Percentiles rank a stretch among this genome's conserved stretches.
phyloP scores from a whole-genome alignment of 768 basidiomycete genomes.

The Sarcomyxa edulis region DNA sequence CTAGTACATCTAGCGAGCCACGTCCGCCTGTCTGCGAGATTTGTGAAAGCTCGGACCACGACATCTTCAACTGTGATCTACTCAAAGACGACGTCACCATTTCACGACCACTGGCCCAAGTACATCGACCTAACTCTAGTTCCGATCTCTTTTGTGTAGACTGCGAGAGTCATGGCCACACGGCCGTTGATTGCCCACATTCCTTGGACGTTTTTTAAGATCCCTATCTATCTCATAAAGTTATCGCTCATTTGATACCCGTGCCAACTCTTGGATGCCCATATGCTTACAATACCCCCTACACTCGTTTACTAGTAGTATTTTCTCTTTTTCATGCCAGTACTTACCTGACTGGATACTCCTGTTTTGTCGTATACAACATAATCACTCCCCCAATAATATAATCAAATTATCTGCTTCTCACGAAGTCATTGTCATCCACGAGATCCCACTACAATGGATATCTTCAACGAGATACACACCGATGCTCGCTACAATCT shows the following conservation, averaged over 20 bases:
- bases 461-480: slow-evolving; percentile 10
- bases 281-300: neutral
- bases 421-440: no score
- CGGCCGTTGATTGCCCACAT: slow-evolving; percentile 74
- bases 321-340: neutral
- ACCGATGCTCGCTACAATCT: slow-evolving; percentile 4
- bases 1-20: slow-evolving; percentile 14
- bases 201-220: slow-evolving; percentile 80
- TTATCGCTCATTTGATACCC: slow-evolving; percentile 4
- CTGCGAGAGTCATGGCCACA: slow-evolving; percentile 78
- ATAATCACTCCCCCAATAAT: no score
- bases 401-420: no score
- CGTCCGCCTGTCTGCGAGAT: slow-evolving; percentile 70
- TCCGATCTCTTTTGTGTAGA: slow-evolving; percentile 68
- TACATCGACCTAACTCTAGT: slow-evolving; percentile 4
- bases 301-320: neutral
- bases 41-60: slow-evolving; percentile 81
- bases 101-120: slow-evolving; percentile 18
- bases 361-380: no score
- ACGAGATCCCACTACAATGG: slow-evolving; percentile 9
- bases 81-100: slow-evolving; percentile 49
- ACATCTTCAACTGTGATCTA: slow-evolving; percentile 79
- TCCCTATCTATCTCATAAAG: neutral
- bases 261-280: slow-evolving; percentile 1
- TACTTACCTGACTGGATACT: no score